Evolutionary conservation across 148 eudicot genomes (phyloP).

Genomic region (Limonium bicolor): DNA sequence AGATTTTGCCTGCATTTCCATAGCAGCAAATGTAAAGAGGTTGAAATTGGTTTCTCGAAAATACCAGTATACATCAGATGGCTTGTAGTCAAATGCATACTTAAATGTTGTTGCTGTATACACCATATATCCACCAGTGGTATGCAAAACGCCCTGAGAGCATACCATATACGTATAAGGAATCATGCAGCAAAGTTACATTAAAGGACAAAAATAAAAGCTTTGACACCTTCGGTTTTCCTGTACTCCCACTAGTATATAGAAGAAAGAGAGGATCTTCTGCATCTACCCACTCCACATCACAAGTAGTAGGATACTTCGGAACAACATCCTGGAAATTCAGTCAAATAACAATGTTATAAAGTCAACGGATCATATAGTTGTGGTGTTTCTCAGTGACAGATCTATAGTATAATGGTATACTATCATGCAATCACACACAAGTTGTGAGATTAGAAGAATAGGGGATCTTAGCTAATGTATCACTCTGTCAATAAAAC

Average conservation of each 20-base stretch:
- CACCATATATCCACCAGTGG: slow-evolving; percentile 99
- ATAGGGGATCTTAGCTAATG: no score
- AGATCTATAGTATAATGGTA: no score
- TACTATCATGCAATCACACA: no score
- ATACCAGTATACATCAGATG: slow-evolving; percentile 89
- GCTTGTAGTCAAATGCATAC: slow-evolving; percentile 95
- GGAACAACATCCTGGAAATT: slow-evolving; percentile 70
- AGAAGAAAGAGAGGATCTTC: slow-evolving; percentile 95
- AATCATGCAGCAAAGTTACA: slow-evolving; percentile 1
- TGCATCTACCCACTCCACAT: slow-evolving; percentile 90
- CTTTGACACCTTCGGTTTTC: slow-evolving; percentile 81
- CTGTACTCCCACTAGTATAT: slow-evolving; percentile 97
- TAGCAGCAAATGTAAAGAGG: background rate
- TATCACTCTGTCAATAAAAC: no score
- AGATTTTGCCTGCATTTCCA: background rate
- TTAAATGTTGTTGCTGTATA: slow-evolving; percentile 95
- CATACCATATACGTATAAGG: slow-evolving; percentile 4
- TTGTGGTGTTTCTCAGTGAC: no score
- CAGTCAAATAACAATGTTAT: slow-evolving; percentile 2
- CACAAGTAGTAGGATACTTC: slow-evolving; percentile 61
- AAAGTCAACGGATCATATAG: no score
- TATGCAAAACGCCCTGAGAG: slow-evolving; percentile 85
- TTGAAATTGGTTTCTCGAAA: background rate
- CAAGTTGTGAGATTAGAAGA: no score
- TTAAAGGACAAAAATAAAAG: slow-evolving; percentile 1